Evolutionary conservation across 176 grass and related monocot species (phyloP).

Genomic region (Rhynchospora breviuscula): DNA sequence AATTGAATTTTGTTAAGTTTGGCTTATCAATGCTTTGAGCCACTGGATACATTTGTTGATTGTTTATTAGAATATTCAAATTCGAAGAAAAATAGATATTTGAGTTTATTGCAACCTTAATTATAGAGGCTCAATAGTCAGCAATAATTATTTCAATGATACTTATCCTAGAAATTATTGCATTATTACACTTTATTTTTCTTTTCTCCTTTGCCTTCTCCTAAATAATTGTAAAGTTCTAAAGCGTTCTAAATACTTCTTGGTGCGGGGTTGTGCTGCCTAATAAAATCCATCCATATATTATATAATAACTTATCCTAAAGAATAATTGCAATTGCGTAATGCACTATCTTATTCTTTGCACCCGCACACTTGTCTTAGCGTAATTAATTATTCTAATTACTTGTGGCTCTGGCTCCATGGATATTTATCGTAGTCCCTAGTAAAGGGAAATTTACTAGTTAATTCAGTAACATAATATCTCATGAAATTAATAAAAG

Average conservation of each 20-base stretch:
- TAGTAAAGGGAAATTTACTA: too few relatives aligned
- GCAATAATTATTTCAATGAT: neutral
- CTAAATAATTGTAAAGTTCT: neutral
- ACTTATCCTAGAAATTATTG: neutral
- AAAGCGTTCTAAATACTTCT: neutral
- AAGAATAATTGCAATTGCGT: too few relatives aligned
- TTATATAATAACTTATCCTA: too few relatives aligned
- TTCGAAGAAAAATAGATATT: neutral
- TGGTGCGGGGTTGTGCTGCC: neutral
- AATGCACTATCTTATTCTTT: too few relatives aligned
- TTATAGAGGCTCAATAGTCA: neutral
- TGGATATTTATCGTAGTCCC: too few relatives aligned
- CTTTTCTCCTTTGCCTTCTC: neutral
- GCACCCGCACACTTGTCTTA: too few relatives aligned
- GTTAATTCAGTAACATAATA: too few relatives aligned
- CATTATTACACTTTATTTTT: neutral
- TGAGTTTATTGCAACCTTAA: neutral
- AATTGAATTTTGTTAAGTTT: neutral
- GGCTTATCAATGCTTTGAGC: neutral
- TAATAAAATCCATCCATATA: too few relatives aligned
- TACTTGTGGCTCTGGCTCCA: too few relatives aligned
- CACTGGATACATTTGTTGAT: neutral
- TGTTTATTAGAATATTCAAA: neutral
- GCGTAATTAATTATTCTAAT: too few relatives aligned
- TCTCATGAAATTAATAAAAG: too few relatives aligned